phyloP scores from a whole-genome alignment of 176 grass and related monocot genomes.

The Paspalum vaginatum region DNA sequence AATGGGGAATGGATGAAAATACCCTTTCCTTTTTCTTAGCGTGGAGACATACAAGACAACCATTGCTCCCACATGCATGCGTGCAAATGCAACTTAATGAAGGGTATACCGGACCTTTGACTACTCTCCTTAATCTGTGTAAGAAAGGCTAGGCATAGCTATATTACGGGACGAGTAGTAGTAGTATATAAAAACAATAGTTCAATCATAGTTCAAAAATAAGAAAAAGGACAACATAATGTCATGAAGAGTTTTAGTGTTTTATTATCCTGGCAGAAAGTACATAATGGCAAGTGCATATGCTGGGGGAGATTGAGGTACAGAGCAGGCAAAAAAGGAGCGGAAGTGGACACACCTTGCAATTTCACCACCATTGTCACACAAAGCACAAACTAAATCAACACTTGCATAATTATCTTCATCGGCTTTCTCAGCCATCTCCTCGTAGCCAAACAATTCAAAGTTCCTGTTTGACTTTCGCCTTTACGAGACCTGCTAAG shows the following conservation, averaged over 20 bases:
- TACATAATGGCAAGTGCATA: background rate
- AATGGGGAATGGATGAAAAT: too few species aligned
- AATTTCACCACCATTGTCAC: conserved; percentile 75
- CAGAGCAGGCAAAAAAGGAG: conserved; percentile 18
- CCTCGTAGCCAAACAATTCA: conserved; percentile 19
- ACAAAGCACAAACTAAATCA: conserved; percentile 66
- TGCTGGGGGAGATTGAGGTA: background rate
- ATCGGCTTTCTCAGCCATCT: conserved; percentile 38
- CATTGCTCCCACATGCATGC: too few species aligned
- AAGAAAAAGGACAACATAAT: background rate
- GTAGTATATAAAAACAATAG: too few species aligned
- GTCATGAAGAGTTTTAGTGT: background rate
- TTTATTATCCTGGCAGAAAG: background rate
- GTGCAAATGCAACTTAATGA: too few species aligned
- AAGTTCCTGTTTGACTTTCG: conserved; percentile 11
- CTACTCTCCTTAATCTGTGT: too few species aligned
- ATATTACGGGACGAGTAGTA: too few species aligned
- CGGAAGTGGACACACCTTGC: conserved; percentile 35
- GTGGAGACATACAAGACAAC: too few species aligned
- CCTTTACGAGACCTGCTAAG: conserved; percentile 30
- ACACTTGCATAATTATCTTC: conserved; percentile 11
- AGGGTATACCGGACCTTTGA: too few species aligned
- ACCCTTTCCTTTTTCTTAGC: too few species aligned
- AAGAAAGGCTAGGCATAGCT: too few species aligned
- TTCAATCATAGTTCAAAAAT: background rate